A percentile compares a stretch with the other conserved stretches of the same genome.
phyloP scores from a whole-genome alignment of 805 yeast genomes.

The Wickerhamiella siamensis region DNA sequence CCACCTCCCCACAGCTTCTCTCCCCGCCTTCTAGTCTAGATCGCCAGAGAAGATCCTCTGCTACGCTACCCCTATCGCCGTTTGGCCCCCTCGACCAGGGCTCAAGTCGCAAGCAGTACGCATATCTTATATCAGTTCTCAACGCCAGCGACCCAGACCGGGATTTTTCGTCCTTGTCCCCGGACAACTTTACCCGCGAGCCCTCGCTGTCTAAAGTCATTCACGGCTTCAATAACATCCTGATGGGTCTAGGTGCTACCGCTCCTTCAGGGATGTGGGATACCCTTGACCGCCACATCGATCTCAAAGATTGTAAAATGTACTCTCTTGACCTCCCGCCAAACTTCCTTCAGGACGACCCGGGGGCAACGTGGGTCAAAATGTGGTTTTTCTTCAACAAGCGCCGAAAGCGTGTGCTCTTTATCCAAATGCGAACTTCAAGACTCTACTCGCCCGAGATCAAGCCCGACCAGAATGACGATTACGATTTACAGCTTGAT shows the following conservation, averaged over 20 bases:
- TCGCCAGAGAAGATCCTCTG: slow-evolving; percentile 17
- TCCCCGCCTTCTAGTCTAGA: slow-evolving; percentile 12
- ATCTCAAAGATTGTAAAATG: slow-evolving; percentile 37
- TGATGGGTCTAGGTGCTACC: slow-evolving; percentile 40
- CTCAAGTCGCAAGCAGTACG: slow-evolving; percentile 80
- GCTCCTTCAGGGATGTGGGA: slow-evolving; percentile 74
- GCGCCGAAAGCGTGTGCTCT: slow-evolving; percentile 82
- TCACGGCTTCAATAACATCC: slow-evolving; percentile 60
- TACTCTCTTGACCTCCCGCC: slow-evolving; percentile 32
- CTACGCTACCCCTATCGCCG: slow-evolving; percentile 34
- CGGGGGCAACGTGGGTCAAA: slow-evolving; percentile 53
- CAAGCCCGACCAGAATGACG: slow-evolving; percentile 18
- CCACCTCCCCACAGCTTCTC: slow-evolving; percentile 12
- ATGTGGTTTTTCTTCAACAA: slow-evolving; percentile 90
- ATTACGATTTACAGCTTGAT: background rate
- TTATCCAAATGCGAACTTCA: slow-evolving; percentile 44
- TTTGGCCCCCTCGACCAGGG: slow-evolving; percentile 83
- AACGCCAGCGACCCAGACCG: slow-evolving; percentile 94
- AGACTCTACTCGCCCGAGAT: slow-evolving; percentile 24
- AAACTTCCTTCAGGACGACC: slow-evolving; percentile 42
- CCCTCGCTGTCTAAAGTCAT: slow-evolving; percentile 25
- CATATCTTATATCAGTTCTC: slow-evolving; percentile 76
- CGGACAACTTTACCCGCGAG: slow-evolving; percentile 52
- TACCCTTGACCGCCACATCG: slow-evolving; percentile 69
- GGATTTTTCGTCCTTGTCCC: slow-evolving; percentile 78